A percentile compares a stretch with the other conserved stretches of the same genome.
Evolutionary conservation across 2,329 filamentous ascomycete species (phyloP).

Genomic region (Aureobasidium sp.): DNA sequence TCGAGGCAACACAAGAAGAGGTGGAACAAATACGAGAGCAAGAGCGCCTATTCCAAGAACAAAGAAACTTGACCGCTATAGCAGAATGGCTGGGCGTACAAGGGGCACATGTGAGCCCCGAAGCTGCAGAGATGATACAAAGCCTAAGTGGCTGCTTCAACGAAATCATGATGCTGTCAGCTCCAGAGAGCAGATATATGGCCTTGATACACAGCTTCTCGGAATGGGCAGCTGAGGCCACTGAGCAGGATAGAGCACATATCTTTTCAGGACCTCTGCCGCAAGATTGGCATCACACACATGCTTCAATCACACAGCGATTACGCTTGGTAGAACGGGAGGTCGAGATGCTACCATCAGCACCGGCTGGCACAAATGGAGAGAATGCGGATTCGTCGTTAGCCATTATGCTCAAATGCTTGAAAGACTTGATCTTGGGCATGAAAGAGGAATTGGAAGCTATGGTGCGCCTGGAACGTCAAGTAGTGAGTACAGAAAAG

Average conservation of each 20-base stretch:
- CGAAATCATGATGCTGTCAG: constrained; percentile 65
- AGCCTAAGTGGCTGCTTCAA: constrained; percentile 62
- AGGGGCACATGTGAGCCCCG: constrained; percentile 43
- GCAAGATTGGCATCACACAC: constrained; percentile 15
- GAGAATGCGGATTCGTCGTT: constrained; percentile 4
- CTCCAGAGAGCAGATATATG: constrained; percentile 62
- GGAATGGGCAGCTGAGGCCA: constrained; percentile 54
- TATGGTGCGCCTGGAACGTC: constrained; percentile 17
- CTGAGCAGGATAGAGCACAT: constrained; percentile 1
- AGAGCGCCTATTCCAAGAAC: constrained; percentile 39
- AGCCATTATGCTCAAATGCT: not conserved
- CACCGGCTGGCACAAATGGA: not conserved
- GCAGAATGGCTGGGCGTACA: constrained; percentile 57
- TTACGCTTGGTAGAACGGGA: constrained; percentile 20
- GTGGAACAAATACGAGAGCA: constrained; percentile 24
- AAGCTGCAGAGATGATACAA: constrained; percentile 37
- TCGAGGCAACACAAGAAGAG: constrained; percentile 38
- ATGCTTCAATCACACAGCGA: constrained; percentile 19
- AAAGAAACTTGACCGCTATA: constrained; percentile 59
- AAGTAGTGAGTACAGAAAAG: constrained; percentile 16
- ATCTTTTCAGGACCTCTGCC: constrained; percentile 11
- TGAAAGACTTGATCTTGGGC: constrained; percentile 6
- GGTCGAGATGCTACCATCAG: constrained; percentile 17
- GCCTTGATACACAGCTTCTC: constrained; percentile 66
- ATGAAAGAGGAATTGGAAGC: constrained; percentile 19